Evolutionary conservation across 805 yeast genomes (phyloP).

Genomic region (Saturnispora serradocipensis): DNA sequence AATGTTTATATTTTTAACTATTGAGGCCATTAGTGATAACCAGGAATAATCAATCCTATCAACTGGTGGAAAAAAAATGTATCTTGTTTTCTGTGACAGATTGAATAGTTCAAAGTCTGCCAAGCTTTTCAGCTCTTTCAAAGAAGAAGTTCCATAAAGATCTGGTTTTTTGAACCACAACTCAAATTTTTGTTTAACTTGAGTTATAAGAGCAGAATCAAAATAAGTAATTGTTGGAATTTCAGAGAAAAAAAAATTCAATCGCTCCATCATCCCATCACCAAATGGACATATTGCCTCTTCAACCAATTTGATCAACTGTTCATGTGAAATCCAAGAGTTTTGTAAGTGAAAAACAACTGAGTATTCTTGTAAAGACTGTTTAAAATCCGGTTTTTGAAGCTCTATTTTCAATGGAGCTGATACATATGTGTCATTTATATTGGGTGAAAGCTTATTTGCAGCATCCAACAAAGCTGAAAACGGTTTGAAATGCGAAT

Average conservation of each 20-base stretch:
- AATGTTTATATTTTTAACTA: conserved; percentile 8
- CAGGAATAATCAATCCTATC: conserved; percentile 11
- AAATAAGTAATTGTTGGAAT: conserved; percentile 14
- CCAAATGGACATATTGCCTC: conserved; percentile 8
- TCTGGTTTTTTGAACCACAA: conserved; percentile 7
- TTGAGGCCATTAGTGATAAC: conserved; percentile 15
- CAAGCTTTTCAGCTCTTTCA: conserved; percentile 3
- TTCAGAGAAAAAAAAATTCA: conserved; percentile 13
- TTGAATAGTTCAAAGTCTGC: not conserved
- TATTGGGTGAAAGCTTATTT: not conserved
- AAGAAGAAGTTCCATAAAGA: not conserved
- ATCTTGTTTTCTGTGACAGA: not conserved
- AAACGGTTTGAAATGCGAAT: not conserved
- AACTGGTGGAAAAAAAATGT: conserved; percentile 10
- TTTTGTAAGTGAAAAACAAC: not conserved
- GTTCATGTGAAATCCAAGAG: not conserved
- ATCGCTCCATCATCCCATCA: conserved; percentile 16
- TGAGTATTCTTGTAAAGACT: not conserved
- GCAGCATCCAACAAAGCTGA: not conserved
- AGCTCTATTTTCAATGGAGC: not conserved
- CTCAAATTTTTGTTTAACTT: conserved; percentile 9
- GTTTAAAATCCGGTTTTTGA: not conserved
- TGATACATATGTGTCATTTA: not conserved
- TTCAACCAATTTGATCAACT: conserved; percentile 1
- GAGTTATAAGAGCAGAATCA: conserved; percentile 11